Evolutionary conservation across 345 rosid species (phyloP), one percentile per base, ranked within the genome.

Genomic region (Ailanthus altissimus): DNA sequence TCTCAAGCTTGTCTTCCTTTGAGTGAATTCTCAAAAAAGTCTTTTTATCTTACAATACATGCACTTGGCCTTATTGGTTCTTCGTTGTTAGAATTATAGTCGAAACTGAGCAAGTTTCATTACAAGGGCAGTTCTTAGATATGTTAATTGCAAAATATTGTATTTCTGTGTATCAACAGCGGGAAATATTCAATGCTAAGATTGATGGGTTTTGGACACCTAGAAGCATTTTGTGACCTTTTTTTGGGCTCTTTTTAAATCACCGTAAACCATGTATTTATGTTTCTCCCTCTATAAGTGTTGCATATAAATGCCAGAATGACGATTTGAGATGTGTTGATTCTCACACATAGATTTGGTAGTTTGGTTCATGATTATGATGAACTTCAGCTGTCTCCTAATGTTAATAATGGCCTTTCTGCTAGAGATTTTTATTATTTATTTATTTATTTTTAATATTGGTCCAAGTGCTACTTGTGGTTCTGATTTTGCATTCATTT

Each of bases 401-500:
- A 60, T 63, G 6, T 26, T 40, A 46, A 25, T 25, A 36, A 26
- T 13, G 32, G 45, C 21, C 70, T 62, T 36, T 74, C 28, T 43
- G 45, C 45, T 32, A 5, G 49, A 28, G 20, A 4, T n/a, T n/a
- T n/a, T n/a, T n/a, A n/a, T n/a, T n/a, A n/a, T n/a, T n/a, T n/a
- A n/a, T n/a, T n/a, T 51, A n/a, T 3, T 11, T 62, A 50, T 36
- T 51, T 69, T 28, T 28, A 32, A 18, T 25, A 58, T 69, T 77
- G 59, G 32, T 70, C 53, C 20, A 59, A 59, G 38, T 25, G 54
- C 43, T 42, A 57, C 9, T 25, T 43, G 28, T 23, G 13, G 23
- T 23, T 72, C 56, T 43, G 23, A 46, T 43, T 26, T 72, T 72
- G 73, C 75, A 14, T 15, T 45, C 26, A 46, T 20, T 56, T 13